phyloP scores from a whole-genome alignment of 2,329 filamentous ascomycete genomes.

The Exophiala lecanii-corni region DNA sequence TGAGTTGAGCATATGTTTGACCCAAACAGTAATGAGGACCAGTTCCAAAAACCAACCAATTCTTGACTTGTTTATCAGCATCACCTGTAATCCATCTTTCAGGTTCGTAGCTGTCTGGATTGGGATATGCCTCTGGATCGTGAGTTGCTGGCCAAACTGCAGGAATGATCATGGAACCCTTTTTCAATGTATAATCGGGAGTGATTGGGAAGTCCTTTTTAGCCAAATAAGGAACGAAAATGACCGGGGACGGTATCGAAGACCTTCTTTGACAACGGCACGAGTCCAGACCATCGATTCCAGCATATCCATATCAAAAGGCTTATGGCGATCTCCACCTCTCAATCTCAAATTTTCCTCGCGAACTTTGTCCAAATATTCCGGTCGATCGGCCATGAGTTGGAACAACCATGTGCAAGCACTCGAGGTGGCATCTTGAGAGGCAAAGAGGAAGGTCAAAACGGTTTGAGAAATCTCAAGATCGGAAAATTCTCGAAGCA shows the following conservation, averaged over 20 bases:
- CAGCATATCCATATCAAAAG: slow-evolving; percentile 76
- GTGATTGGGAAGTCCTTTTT: slow-evolving; percentile 96
- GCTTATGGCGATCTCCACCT: slow-evolving; percentile 66
- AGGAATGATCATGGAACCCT: slow-evolving; percentile 92
- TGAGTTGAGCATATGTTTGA: slow-evolving; percentile 84
- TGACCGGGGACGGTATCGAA: slow-evolving; percentile 93
- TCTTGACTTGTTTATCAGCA: slow-evolving; percentile 88
- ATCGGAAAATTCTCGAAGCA: slow-evolving; percentile 83
- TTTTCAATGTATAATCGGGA: slow-evolving; percentile 82
- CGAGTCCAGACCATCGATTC: slow-evolving; percentile 87
- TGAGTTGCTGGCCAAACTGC: slow-evolving; percentile 86
- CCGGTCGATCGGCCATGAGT: slow-evolving; percentile 87
- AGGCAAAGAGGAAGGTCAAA: slow-evolving; percentile 96
- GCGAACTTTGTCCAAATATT: slow-evolving; percentile 80
- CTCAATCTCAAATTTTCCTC: slow-evolving; percentile 81
- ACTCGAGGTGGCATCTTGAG: slow-evolving; percentile 92
- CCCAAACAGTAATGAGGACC: slow-evolving; percentile 96
- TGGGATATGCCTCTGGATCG: slow-evolving; percentile 85
- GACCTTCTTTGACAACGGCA: slow-evolving; percentile 82
- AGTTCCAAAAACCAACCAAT: slow-evolving; percentile 92
- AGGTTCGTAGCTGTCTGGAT: slow-evolving; percentile 83
- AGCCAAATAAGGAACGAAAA: slow-evolving; percentile 92
- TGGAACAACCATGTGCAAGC: slow-evolving; percentile 95
- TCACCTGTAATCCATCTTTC: slow-evolving; percentile 88
- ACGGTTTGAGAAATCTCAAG: slow-evolving; percentile 89